Evolutionary conservation across 129 eudicot species (phyloP), one percentile per base, ranked within the genome.

Genomic region (Rutidosis leptorrhynchoides): DNA sequence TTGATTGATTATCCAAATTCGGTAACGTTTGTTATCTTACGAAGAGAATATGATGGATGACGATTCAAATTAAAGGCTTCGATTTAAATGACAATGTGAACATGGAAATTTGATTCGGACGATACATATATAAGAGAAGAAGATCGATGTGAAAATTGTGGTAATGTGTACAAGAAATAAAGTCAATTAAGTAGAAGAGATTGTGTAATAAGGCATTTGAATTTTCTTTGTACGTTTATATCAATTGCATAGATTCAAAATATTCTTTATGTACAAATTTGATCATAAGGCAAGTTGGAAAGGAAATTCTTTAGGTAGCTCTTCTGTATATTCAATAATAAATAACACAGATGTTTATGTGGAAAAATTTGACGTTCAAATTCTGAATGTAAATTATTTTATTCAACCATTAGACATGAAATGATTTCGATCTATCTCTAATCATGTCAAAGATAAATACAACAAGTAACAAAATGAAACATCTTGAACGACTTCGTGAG

Each of bases 261-360:
- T 65, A 65, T 65, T 69, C 71, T 62, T 76, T 65, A 22, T 62
- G 76, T 69, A 62, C 67, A 76, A 70, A 62, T 24, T 68, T 43
- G 20, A 35, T 61, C 30, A 30, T 59, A 61, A 49, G 28, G 8
- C 27, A 32, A 32, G 10, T 21, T 51, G 42, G 37, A 62, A 48
- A 53, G 20, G 7, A 62, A 15, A 16, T n/a, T 40, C 46, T 40
- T 12, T 16, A 12, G 3, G 16, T 49, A 12, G 3, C 46, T 49
- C 55, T 17, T 49, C 17, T 17, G 55, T 17, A 40, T 40, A 11
- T 11, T 40, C 5, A 40, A 12, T 40, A 11, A 12, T n/a, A n/a
- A n/a, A n/a, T n/a, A 40, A 2, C 3, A 40, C 46, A 40, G 12
- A 40, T 40, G 46, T 40, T 12, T 40, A 16, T 40, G 46, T 3